These are phyloP conservation scores for Iris macrosiphon DNA, from an alignment of 106 monocot genomes.

Conservation along the genomic window DNA sequence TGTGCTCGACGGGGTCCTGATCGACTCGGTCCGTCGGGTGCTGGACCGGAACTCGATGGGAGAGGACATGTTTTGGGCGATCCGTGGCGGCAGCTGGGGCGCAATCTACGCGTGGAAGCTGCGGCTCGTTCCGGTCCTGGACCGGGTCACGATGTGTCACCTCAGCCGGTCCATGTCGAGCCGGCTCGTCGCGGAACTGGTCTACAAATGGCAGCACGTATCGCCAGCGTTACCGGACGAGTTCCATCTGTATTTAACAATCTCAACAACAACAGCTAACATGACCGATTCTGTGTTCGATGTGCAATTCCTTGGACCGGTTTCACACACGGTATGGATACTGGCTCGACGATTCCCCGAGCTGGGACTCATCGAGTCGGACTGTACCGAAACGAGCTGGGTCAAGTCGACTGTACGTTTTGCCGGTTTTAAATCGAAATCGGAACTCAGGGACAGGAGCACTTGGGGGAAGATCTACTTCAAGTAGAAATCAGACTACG, in stretches of 20 bases:
- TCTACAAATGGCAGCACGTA: conserved; percentile 35
- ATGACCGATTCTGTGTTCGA: conserved; percentile 18
- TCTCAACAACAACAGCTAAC: conserved; percentile 2
- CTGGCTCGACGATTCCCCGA: conserved; percentile 17
- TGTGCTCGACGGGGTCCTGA: conserved; percentile 35
- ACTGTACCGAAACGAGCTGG: conserved; percentile 43
- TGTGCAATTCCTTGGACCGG: conserved; percentile 33
- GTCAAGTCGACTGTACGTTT: conserved; percentile 40
- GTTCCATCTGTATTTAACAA: conserved; percentile 29
- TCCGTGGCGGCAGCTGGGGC: conserved; percentile 51
- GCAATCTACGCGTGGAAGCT: conserved; percentile 41
- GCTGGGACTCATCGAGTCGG: conserved; percentile 3
- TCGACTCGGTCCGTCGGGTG: conserved; percentile 18
- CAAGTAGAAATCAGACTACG: conserved; percentile 52
- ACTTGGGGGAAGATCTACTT: conserved; percentile 23
- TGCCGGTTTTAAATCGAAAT: conserved; percentile 36
- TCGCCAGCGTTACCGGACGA: conserved; percentile 37
- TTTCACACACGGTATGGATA: neutral
- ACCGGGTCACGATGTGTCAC: conserved; percentile 23
- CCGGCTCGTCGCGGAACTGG: conserved; percentile 19
- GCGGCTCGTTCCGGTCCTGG: conserved; percentile 23
- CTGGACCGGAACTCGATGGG: conserved; percentile 32
- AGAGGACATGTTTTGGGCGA: conserved; percentile 53
- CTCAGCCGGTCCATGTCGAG: conserved; percentile 21
- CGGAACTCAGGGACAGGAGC: conserved; percentile 28